phyloP scores from a whole-genome alignment of 129 eudicot genomes.

The Flaveria robusta region DNA sequence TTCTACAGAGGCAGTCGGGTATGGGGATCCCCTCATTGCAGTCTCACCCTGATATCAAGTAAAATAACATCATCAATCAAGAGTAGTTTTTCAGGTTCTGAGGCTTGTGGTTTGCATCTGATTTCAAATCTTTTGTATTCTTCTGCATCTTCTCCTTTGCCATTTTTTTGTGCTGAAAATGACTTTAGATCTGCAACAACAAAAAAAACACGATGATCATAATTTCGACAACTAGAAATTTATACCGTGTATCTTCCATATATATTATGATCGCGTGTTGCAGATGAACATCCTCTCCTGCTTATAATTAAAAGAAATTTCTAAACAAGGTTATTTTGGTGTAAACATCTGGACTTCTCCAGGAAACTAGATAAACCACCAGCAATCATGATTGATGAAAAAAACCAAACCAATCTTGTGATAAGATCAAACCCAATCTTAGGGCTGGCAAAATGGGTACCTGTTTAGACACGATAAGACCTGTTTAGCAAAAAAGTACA shows the following conservation, averaged over 20 bases:
- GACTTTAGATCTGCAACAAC: constrained; percentile 28
- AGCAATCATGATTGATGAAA: too few relatives aligned
- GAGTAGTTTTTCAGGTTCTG: constrained; percentile 25
- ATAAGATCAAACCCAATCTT: too few relatives aligned
- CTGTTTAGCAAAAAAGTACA: too few relatives aligned
- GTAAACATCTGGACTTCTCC: too few relatives aligned
- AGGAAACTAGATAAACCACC: too few relatives aligned
- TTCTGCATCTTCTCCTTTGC: constrained; percentile 28
- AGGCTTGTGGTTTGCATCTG: constrained; percentile 22
- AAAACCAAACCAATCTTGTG: too few relatives aligned
- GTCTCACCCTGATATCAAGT: constrained; percentile 69
- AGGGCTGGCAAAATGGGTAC: too few relatives aligned
- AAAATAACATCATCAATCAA: constrained; percentile 16
- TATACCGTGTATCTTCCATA: constrained; percentile 17
- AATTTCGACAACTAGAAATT: constrained; percentile 29
- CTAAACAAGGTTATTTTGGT: too few relatives aligned
- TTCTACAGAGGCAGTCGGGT: constrained; percentile 85
- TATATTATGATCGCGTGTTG: constrained; percentile 19
- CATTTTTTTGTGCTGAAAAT: constrained; percentile 27
- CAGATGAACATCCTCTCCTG: neutral
- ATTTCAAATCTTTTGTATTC: constrained; percentile 33
- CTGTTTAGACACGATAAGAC: too few relatives aligned
- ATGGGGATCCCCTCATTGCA: constrained; percentile 91
- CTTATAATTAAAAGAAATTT: too few relatives aligned
- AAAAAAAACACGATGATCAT: neutral